These are phyloP conservation scores for Sclerospora graminicola DNA, from an alignment of 352 stramenopile genomes.

Conservation along the genomic window DNA sequence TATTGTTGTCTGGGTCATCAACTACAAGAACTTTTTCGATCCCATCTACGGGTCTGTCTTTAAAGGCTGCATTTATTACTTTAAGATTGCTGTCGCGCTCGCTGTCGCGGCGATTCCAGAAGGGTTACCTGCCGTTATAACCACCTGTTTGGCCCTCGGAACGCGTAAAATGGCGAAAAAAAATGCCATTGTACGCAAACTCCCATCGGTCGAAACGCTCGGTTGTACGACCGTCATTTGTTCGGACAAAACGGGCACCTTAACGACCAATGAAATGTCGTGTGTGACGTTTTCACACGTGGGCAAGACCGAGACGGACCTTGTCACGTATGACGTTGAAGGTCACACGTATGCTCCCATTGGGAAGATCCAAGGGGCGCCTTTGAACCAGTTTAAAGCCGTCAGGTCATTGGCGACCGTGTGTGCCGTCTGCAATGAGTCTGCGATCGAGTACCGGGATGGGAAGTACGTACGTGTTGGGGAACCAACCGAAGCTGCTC, in stretches of 20 bases:
- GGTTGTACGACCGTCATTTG: conserved; percentile 94
- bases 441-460: conserved; percentile 80
- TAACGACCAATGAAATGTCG: conserved; percentile 98
- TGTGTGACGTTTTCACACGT: conserved; percentile 71
- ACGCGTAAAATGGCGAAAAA: conserved; percentile 95
- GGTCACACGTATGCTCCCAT: conserved; percentile 91
- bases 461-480: conserved; percentile 87
- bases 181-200: conserved; percentile 97
- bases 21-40: conserved; percentile 95
- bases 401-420: conserved; percentile 86
- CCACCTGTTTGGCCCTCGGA: conserved; percentile 91
- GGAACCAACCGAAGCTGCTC: conserved; percentile 95
- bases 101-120: conserved; percentile 98
- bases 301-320: conserved; percentile 50
- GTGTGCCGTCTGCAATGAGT: conserved; percentile 96
- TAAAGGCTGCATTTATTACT: conserved; percentile 98
- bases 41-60: conserved; percentile 81
- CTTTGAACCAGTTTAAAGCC: conserved; percentile 49
- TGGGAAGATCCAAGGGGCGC: conserved; percentile 49
- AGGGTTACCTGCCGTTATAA: conserved; percentile 97
- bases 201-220: conserved; percentile 96
- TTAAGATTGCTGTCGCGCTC: conserved; percentile 97
- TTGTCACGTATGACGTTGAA: conserved; percentile 88
- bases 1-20: conserved; percentile 94
- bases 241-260: conserved; percentile 91